These are phyloP conservation scores for Clitopilus passeckerianus DNA, from an alignment of 768 basidiomycete species.

Conservation along the genomic window DNA sequence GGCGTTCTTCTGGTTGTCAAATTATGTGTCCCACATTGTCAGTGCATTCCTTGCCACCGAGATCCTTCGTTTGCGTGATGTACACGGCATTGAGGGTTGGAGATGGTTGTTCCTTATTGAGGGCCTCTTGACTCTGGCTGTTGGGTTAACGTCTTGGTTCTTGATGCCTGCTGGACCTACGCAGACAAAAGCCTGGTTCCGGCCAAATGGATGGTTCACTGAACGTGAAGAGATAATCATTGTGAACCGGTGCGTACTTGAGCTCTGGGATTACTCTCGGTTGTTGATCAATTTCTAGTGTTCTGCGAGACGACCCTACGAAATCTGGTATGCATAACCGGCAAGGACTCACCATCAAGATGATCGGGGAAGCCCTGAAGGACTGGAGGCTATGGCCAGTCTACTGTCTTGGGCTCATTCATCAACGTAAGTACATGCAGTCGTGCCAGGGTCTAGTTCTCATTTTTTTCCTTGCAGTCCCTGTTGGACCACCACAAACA, in stretches of 20 bases:
- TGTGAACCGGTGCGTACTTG: slow-evolving; percentile 40
- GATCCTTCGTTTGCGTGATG: slow-evolving; percentile 48
- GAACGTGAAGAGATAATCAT: slow-evolving; percentile 62
- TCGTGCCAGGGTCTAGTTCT: not conserved
- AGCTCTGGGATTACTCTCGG: not conserved
- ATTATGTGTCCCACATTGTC: slow-evolving; percentile 48
- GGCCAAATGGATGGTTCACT: slow-evolving; percentile 63
- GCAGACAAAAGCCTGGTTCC: slow-evolving; percentile 54
- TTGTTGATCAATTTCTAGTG: slow-evolving; percentile 15
- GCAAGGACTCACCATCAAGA: slow-evolving; percentile 46
- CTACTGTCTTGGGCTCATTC: slow-evolving; percentile 50
- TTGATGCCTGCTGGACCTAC: slow-evolving; percentile 62
- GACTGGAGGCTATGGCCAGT: slow-evolving; percentile 69
- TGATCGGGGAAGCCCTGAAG: slow-evolving; percentile 44
- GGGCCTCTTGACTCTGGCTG: slow-evolving; percentile 42
- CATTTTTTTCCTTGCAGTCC: slow-evolving; percentile 30
- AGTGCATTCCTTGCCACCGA: slow-evolving; percentile 64
- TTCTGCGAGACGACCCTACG: slow-evolving; percentile 61
- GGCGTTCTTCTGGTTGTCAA: slow-evolving; percentile 65
- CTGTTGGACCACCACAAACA: slow-evolving; percentile 51
- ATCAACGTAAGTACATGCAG: slow-evolving; percentile 36
- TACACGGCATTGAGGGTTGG: slow-evolving; percentile 52
- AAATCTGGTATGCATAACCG: slow-evolving; percentile 72
- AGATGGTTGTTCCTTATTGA: slow-evolving; percentile 55
- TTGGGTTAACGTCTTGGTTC: slow-evolving; percentile 49